Base-by-base conservation (phyloP, 1,139 yeast species). In the Kodamaea sp. region DNA sequence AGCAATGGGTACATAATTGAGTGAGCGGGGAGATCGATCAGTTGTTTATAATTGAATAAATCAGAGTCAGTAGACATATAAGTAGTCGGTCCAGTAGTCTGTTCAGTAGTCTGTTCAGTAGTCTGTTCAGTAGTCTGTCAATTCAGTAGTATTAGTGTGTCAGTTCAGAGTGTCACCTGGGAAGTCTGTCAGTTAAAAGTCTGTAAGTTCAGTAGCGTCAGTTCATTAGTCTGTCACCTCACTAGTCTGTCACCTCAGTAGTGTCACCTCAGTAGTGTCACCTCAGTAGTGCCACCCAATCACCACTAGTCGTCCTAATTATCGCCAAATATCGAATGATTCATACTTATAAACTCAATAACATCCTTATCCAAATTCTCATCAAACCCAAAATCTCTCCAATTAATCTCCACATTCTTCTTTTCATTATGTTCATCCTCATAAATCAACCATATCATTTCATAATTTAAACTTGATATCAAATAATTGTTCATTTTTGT, bases 381-480 rank as follows among this genome's bases (percentile, higher is more conserved):
- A 28, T 48, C 50, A 39, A 65, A 50, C n/a, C 69, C 72, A 46
- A 56, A 63, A 8, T 46, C 35, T 9, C 50, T 52, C 73, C 73
- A 68, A 32, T 55, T 48, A 27, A 60, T 46, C 9, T 48, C 52
- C 23, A 20, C 23, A 5, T 28, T 34, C 11, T 41, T 39, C 20
- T 25, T 8, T 10, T 38, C 41, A 26, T 22, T 29, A 24, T 32
- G 33, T 36, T 57, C 59, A 40, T 55, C 45, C 39, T 61, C 58
- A 50, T 65, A 67, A 29, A 70, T 62, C 31, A 61, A 55, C 72
- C 72, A 70, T 23, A 68, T 65, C 54, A 71, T 49, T 48, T 71
- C 77, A 46, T 66, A 67, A 31, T 56, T 54, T 39, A 71, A 59
- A 39, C 71, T 64, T 15, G 72, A 62, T 9, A 63, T 67, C 41